Conservation (phyloP, 2,329 filamentous ascomycete species). For the Sporothrix euskadiensis region DNA sequence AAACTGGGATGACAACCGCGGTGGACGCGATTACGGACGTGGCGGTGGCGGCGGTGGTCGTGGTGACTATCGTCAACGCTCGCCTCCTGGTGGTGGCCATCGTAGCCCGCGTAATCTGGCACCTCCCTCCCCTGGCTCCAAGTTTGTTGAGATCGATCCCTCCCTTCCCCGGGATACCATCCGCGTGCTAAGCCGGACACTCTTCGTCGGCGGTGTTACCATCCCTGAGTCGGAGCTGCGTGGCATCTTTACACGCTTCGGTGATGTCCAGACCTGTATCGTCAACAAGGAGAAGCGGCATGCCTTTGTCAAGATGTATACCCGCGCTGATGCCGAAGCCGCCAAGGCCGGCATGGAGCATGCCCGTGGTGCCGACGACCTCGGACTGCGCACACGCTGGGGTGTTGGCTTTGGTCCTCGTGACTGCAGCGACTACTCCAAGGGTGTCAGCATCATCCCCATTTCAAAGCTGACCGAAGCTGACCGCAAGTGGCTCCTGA, state of each 20-base stretch:
- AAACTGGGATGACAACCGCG: conserved; percentile 62
- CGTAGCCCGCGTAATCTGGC: conserved; percentile 52
- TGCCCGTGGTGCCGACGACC: conserved; percentile 62
- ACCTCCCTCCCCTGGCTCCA: conserved; percentile 46
- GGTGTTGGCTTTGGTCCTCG: conserved; percentile 95
- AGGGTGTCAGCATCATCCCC: conserved; percentile 88
- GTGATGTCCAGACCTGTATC: conserved; percentile 93
- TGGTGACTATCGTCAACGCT: conserved; percentile 83
- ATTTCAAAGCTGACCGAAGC: conserved; percentile 92
- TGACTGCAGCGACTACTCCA: conserved; percentile 95
- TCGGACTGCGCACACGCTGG: conserved; percentile 86
- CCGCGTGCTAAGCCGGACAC: conserved; percentile 89
- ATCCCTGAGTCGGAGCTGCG: conserved; percentile 81
- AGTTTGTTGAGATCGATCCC: conserved; percentile 79
- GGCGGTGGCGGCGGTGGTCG: conserved; percentile 56
- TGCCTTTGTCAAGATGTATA: conserved; percentile 98
- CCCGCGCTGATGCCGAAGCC: conserved; percentile 75
- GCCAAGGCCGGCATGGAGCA: conserved; percentile 89
- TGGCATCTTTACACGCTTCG: conserved; percentile 75
- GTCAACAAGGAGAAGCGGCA: conserved; percentile 98
- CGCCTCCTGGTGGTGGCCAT: conserved; percentile 62
- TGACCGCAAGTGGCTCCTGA: conserved; percentile 95
- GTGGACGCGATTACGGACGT: conserved; percentile 63
- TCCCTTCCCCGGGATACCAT: conserved; percentile 74
- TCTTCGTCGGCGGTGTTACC: conserved; percentile 95